Evolutionary conservation across 1,284 basidiomycete species (phyloP).

Genomic region (Fomitopsis betulina): DNA sequence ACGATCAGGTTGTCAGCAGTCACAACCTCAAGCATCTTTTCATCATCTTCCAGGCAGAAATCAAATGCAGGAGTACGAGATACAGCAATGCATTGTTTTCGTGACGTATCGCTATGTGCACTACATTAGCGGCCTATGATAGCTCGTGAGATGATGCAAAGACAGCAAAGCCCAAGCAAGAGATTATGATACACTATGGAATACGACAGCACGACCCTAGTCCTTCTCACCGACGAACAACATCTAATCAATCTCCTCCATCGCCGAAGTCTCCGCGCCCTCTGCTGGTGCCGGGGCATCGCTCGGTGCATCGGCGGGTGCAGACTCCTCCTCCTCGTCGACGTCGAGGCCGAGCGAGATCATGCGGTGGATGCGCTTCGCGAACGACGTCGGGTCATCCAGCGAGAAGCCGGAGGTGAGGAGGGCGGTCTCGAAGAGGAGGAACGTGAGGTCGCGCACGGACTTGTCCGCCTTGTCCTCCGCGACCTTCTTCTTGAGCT

Average conservation of each 20-base stretch:
- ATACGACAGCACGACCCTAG: conserved; percentile 12
- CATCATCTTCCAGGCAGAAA: no score
- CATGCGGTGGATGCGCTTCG: conserved; percentile 97
- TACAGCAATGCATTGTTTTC: conserved; percentile 13
- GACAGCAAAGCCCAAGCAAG: conserved; percentile 21
- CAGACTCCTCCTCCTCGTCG: conserved; percentile 61
- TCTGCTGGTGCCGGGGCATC: conserved; percentile 47
- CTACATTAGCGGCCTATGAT: conserved; percentile 11
- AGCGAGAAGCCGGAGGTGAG: conserved; percentile 94
- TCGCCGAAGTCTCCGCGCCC: conserved; percentile 63
- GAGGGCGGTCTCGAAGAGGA: conserved; percentile 96
- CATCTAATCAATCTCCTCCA: conserved; percentile 82
- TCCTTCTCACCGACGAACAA: conserved; percentile 6
- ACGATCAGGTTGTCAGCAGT: no score
- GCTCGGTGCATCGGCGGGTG: conserved; percentile 25
- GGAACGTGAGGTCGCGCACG: conserved; percentile 92
- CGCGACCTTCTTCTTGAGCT: conserved; percentile 91
- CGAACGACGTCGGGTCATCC: conserved; percentile 93
- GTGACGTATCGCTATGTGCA: conserved; percentile 16
- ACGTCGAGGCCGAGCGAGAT: conserved; percentile 85
- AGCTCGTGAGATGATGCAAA: conserved; percentile 18
- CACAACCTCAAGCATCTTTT: no score
- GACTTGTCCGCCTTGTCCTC: conserved; percentile 99
- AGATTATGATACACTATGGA: conserved; percentile 18
- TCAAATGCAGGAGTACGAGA: no score